These are phyloP conservation scores for Phaeosphaeriaceae sp. DNA, from an alignment of 2,329 filamentous ascomycete species.

Conservation along the genomic window DNA sequence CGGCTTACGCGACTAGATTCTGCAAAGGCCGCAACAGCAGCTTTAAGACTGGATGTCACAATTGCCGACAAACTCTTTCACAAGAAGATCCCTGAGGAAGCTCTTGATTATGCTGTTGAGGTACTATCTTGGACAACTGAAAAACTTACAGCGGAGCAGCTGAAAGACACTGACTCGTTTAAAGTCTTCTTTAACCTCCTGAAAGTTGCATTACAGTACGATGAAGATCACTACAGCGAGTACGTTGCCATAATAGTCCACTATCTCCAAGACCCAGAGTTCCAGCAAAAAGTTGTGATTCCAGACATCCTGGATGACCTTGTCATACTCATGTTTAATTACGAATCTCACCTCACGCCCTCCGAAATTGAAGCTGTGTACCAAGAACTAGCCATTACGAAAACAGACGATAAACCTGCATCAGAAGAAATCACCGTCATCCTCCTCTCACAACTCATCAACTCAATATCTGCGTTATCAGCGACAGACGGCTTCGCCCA, in stretches of 20 bases:
- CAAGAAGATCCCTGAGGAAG: conserved; percentile 38
- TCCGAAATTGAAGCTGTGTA: conserved; percentile 38
- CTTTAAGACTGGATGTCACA: conserved; percentile 40
- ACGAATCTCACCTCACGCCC: conserved; percentile 34
- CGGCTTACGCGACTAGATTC: conserved; percentile 37
- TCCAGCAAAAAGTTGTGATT: conserved; percentile 41
- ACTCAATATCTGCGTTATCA: conserved; percentile 40
- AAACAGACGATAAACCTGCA: conserved; percentile 25
- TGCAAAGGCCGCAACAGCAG: conserved; percentile 42
- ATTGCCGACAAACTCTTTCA: conserved; percentile 33
- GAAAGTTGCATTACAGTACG: conserved; percentile 32
- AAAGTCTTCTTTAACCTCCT: conserved; percentile 37
- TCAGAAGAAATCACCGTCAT: conserved; percentile 36
- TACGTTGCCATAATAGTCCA: conserved; percentile 41
- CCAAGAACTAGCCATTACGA: conserved; percentile 34
- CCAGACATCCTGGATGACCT: conserved; percentile 38
- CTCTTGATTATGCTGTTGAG: conserved; percentile 43
- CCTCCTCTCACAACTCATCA: conserved; percentile 41
- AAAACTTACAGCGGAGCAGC: conserved; percentile 41
- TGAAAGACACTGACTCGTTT: conserved; percentile 39
- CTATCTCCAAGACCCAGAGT: conserved; percentile 44
- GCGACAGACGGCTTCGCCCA: conserved; percentile 42
- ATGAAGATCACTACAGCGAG: conserved; percentile 45
- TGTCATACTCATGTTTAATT: conserved; percentile 38
- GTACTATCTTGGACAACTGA: conserved; percentile 45